These are phyloP conservation scores for Chrysanthemum seticuspe DNA, from an alignment of 129 eudicot genomes.

Conservation along the genomic window DNA sequence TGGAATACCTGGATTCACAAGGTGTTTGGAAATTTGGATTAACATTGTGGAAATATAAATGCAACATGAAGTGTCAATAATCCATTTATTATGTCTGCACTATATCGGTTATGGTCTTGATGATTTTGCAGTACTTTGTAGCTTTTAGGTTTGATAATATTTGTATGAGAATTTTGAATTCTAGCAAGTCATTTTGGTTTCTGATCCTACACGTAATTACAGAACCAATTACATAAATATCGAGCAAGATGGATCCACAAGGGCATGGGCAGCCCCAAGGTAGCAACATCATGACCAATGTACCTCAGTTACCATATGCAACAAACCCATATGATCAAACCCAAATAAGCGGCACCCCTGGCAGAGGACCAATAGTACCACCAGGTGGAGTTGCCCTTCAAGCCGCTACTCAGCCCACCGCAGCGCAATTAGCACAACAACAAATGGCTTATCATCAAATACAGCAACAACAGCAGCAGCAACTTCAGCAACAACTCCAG, in stretches of 20 bases:
- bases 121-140: constrained; percentile 7
- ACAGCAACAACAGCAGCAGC: constrained; percentile 66
- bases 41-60: too few species aligned
- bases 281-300: constrained; percentile 40
- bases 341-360: constrained; percentile 46
- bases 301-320: constrained; percentile 50
- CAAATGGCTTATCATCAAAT: constrained; percentile 64
- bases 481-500: constrained; percentile 64
- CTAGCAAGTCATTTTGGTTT: too few species aligned
- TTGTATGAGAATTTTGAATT: too few species aligned
- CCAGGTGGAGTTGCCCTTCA: constrained; percentile 46
- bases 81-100: not conserved
- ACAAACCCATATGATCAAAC: constrained; percentile 46
- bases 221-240: not conserved
- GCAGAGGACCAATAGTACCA: constrained; percentile 40
- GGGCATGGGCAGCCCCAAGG: constrained; percentile 62
- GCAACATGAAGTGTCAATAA: too few species aligned
- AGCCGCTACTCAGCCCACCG: constrained; percentile 39
- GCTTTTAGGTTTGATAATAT: not conserved
- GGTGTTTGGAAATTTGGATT: too few species aligned
- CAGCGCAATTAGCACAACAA: constrained; percentile 56
- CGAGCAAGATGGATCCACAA: constrained; percentile 63
- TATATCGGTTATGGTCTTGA: not conserved
- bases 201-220: too few species aligned
- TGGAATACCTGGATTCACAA: too few species aligned